Base-by-base conservation (phyloP, 2,329 filamentous ascomycete species). In the Neofusicoccum cordaticola region DNA sequence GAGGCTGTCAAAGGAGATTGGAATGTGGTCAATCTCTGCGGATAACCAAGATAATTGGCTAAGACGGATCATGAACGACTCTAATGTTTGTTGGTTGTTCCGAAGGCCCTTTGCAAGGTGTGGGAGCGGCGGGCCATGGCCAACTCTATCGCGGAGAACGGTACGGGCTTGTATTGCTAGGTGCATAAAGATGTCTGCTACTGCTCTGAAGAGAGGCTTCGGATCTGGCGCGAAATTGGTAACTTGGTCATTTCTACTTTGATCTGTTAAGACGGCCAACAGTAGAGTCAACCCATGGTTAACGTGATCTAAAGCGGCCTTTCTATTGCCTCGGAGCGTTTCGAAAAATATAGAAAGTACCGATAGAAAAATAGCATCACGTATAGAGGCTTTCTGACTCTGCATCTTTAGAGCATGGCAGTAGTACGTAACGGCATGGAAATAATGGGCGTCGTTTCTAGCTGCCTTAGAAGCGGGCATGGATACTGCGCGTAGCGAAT, bases 281-380 rank as follows among this genome's bases (percentile, higher is more conserved):
- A 58, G 13, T 9, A 58, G 17, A 7, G 53, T 39, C 22, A 58
- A 13, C 37, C 53, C 53, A 27, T 58, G 53, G 41, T 58, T 58
- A 27, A 58, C 39, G 19, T 58, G 53, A 19, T 58, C 53, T 19
- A 58, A 44, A 2, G 37, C 53, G 1, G 39, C 53, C 13, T 27
- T 58, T 13, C 53, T 45, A 22, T 58, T 58, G 19, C 53, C 53
- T 17, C 53, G 37, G 53, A 58, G 53, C 5, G 13, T 44, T 58
- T 58, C 53, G n/a, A 58, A 58, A 19, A 44, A 44, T 3, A 58
- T 19, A 1, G 27, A 45, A 9, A 58, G 39, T 11, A 45, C 19
- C 3, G 53, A 58, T 6, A 58, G 8, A 8, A 58, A 15, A n/a
- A 45, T 15, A 4, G 53, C 53, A 27, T 58, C 53, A 19, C 31